These are phyloP conservation scores for Exophiala spinifera DNA, from an alignment of 2,329 filamentous ascomycete species.

Conservation along the genomic window DNA sequence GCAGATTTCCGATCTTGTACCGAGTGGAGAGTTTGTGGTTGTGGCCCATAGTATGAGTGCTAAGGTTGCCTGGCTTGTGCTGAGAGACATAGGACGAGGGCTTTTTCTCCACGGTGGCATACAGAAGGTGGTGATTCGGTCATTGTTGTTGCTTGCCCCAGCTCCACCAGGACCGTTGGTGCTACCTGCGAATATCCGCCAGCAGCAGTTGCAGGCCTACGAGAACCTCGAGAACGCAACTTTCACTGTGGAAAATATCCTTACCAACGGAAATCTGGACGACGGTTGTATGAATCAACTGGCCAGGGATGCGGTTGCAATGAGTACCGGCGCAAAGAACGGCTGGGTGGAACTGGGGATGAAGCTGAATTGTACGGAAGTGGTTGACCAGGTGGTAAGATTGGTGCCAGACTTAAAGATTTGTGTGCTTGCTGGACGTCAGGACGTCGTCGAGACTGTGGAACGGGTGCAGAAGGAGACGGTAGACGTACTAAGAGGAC, in stretches of 20 bases:
- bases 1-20: not conserved
- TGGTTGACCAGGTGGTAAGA: not conserved
- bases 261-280: not conserved
- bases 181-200: conserved; percentile 1
- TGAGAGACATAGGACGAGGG: not conserved
- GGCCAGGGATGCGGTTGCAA: not conserved
- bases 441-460: conserved; percentile 4
- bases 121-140: not conserved
- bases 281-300: not conserved
- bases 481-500: not conserved
- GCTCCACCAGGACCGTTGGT: not conserved
- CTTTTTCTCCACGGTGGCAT: not conserved
- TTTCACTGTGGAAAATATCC: conserved; percentile 5
- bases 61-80: not conserved
- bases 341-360: conserved; percentile 6
- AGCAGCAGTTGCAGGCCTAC: conserved; percentile 7
- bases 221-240: conserved; percentile 4
- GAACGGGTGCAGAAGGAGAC: conserved; percentile 4
- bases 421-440: not conserved
- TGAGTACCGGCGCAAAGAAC: conserved; percentile 7
- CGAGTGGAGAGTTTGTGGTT: not conserved
- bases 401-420: not conserved
- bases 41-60: conserved; percentile 8
- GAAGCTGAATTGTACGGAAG: not conserved
- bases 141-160: not conserved